A percentile compares a stretch with the other conserved stretches of the same genome.
Evolutionary conservation across 2,329 filamentous ascomycete species (phyloP).

Genomic region (Exutisphaerella laricina): DNA sequence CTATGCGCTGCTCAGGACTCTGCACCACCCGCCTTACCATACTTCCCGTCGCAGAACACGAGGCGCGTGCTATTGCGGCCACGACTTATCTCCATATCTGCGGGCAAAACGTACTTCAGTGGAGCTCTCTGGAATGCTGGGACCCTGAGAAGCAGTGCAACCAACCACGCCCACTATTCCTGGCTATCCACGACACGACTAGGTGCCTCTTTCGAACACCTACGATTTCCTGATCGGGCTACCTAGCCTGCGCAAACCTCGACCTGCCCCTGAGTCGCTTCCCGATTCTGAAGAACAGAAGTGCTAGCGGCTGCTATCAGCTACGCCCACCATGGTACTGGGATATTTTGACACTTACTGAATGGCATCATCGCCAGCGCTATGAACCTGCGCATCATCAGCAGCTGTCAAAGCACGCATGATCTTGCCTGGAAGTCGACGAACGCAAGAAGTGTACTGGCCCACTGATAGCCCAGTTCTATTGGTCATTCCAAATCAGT

Average conservation of each 20-base stretch:
- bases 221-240: conserved; percentile 25
- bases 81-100: conserved; percentile 7
- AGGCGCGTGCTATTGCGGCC: conserved; percentile 14
- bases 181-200: conserved; percentile 3
- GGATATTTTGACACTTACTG: conserved; percentile 27
- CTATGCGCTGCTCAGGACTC: conserved; percentile 3
- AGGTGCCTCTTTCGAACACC: conserved; percentile 11
- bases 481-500: conserved; percentile 30
- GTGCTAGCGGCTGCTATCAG: conserved; percentile 30
- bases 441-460: conserved; percentile 38
- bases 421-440: neutral
- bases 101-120: conserved; percentile 8
- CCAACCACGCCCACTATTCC: conserved; percentile 15
- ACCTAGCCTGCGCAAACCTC: conserved; percentile 39
- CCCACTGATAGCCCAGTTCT: conserved; percentile 48
- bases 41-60: conserved; percentile 13
- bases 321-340: conserved; percentile 22
- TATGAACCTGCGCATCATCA: conserved; percentile 34
- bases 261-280: conserved; percentile 44
- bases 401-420: neutral
- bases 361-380: conserved; percentile 46
- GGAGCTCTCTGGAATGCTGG: conserved; percentile 18
- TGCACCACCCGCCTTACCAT: conserved; percentile 1
- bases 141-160: conserved; percentile 16
- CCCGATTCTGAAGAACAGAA: conserved; percentile 47